Percentiles rank a stretch among this genome's conserved stretches.
phyloP scores from a whole-genome alignment of 1,139 yeast species.

The Debaryomyces psychrophilus region DNA sequence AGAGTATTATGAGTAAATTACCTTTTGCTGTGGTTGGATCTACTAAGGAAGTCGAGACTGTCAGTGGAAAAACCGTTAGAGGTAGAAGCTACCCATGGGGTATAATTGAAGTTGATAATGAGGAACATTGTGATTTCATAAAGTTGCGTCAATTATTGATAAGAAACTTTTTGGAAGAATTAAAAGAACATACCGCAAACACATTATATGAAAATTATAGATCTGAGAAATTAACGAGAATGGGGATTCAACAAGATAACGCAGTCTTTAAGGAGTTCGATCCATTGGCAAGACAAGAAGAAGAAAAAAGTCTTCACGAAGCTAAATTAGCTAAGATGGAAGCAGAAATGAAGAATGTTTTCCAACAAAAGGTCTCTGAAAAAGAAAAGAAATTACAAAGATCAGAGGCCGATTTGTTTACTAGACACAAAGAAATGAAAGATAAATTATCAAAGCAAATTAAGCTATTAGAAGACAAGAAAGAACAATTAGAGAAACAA shows the following conservation, averaged over 20 bases:
- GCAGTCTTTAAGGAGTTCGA: constrained; percentile 91
- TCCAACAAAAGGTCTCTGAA: constrained; percentile 94
- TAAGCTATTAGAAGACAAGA: constrained; percentile 87
- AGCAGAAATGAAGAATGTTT: constrained; percentile 94
- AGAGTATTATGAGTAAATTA: constrained; percentile 66
- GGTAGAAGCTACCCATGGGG: constrained; percentile 99
- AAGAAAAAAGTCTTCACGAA: constrained; percentile 90
- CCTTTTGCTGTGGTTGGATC: constrained; percentile 98
- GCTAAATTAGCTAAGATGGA: constrained; percentile 94
- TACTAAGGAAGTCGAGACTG: constrained; percentile 68
- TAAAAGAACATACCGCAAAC: constrained; percentile 83
- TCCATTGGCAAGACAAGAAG: constrained; percentile 90
- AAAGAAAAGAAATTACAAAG: constrained; percentile 97
- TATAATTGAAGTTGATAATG: constrained; percentile 91
- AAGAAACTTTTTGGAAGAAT: constrained; percentile 90
- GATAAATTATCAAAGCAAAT: constrained; percentile 89
- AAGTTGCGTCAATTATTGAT: constrained; percentile 87
- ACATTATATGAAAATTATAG: constrained; percentile 87
- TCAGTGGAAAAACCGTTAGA: constrained; percentile 80
- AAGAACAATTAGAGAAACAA: constrained; percentile 74
- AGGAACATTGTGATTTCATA: constrained; percentile 90
- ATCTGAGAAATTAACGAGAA: constrained; percentile 71
- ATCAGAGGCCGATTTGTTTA: constrained; percentile 94
- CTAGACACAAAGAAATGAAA: constrained; percentile 96
- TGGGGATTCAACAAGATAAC: constrained; percentile 94